Evolutionary conservation across 2,329 filamentous ascomycete genomes (phyloP).

Genomic region (Sordariomycetes sp.): DNA sequence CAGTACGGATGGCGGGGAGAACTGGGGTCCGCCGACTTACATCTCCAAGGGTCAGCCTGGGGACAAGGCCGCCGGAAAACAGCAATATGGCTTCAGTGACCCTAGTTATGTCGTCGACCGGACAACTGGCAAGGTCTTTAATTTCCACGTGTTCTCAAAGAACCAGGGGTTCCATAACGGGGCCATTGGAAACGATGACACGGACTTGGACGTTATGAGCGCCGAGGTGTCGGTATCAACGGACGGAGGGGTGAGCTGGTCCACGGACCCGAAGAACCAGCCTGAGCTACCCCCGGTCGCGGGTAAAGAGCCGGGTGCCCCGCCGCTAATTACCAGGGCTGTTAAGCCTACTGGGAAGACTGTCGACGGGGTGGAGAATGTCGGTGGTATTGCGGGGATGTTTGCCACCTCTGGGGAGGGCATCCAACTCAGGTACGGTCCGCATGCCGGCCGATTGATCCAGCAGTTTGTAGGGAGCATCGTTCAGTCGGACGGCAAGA

Average conservation of each 20-base stretch:
- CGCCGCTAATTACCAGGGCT: background rate
- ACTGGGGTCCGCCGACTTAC: background rate
- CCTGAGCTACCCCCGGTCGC: background rate
- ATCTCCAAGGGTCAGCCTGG: background rate
- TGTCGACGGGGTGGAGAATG: background rate
- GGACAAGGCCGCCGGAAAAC: background rate
- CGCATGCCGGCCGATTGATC: background rate
- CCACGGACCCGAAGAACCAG: background rate
- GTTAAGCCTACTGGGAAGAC: background rate
- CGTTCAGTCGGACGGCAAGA: background rate
- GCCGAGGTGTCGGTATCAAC: background rate
- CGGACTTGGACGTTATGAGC: background rate
- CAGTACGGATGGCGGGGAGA: slow-evolving; percentile 1
- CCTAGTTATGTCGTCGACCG: slow-evolving; percentile 1
- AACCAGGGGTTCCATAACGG: background rate
- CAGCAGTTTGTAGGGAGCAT: background rate
- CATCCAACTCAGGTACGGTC: background rate
- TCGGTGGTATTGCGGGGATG: background rate
- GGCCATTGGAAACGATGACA: background rate
- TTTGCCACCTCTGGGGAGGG: slow-evolving; percentile 1
- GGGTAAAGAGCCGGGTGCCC: background rate
- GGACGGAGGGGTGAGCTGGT: background rate
- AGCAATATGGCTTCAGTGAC: slow-evolving; percentile 1
- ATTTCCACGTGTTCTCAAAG: slow-evolving; percentile 3
- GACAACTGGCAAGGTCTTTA: background rate